phyloP scores from a whole-genome alignment of 75 land plant genomes.

The Picea glauca region DNA sequence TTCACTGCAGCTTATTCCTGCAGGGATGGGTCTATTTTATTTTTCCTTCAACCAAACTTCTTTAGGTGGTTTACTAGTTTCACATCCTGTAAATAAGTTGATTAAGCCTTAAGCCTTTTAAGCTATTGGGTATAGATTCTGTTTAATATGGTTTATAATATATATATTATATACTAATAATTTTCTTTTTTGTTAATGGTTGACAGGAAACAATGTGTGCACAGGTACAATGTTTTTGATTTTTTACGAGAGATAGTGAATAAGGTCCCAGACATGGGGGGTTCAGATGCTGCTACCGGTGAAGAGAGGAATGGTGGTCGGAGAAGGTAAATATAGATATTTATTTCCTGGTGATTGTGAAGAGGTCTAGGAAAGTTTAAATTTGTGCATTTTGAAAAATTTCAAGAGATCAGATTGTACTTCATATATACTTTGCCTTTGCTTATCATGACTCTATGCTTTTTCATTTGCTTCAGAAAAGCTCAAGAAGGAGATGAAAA shows the following conservation, averaged over 20 bases:
- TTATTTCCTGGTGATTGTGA: not conserved
- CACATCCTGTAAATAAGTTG: not conserved
- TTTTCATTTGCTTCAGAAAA: conserved; percentile 36
- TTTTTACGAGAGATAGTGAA: conserved; percentile 78
- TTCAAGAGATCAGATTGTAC: not conserved
- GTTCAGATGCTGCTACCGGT: conserved; percentile 37
- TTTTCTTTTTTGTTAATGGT: not conserved
- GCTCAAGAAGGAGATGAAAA: conserved; percentile 57
- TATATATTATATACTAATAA: too few relatives aligned
- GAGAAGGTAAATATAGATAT: conserved; percentile 36
- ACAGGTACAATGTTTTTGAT: conserved; percentile 67
- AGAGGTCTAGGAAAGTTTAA: not conserved
- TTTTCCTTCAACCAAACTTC: not conserved
- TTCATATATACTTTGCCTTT: not conserved
- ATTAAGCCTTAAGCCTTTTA: too few relatives aligned
- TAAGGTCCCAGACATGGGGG: conserved; percentile 80
- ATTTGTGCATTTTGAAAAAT: conserved; percentile 42
- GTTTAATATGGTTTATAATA: too few relatives aligned
- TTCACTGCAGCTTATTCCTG: too few relatives aligned
- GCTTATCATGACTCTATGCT: not conserved
- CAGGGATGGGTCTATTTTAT: not conserved
- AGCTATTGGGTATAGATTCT: too few relatives aligned
- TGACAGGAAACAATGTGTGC: conserved; percentile 86
- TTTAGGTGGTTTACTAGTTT: not conserved
- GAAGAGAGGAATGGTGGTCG: conserved; percentile 40